Conservation (phyloP, 495 filamentous ascomycete genomes). For the Neurospora sp. region DNA sequence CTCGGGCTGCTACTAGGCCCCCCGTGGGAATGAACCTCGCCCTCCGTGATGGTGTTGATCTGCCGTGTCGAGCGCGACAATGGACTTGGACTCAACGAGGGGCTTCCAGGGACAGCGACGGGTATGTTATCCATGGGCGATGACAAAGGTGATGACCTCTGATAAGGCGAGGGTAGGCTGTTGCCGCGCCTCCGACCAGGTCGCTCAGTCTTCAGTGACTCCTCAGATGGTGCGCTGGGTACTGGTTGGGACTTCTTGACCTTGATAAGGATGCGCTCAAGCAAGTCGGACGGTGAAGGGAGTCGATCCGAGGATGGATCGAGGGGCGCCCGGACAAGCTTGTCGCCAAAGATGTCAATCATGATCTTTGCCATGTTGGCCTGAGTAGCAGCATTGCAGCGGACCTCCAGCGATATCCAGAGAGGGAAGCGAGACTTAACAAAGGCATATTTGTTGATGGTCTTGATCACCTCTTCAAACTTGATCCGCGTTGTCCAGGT, state of each 20-base stretch:
- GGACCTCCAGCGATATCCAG: constrained; percentile 90
- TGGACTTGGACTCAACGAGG: constrained; percentile 34
- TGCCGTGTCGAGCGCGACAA: constrained; percentile 25
- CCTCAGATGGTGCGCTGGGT: constrained; percentile 14
- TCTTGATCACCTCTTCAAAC: constrained; percentile 81
- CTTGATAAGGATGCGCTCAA: constrained; percentile 78
- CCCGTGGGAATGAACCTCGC: constrained; percentile 33
- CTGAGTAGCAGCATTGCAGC: constrained; percentile 78
- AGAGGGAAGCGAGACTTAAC: constrained; percentile 69
- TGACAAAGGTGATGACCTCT: constrained; percentile 44
- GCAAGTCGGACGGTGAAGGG: constrained; percentile 78
- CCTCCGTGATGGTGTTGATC: constrained; percentile 40
- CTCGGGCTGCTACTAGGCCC: constrained; percentile 43
- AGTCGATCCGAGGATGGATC: constrained; percentile 53
- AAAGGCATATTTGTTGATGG: constrained; percentile 91
- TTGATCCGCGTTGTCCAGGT: constrained; percentile 78
- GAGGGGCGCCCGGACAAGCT: constrained; percentile 65
- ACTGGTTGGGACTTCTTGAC: constrained; percentile 58
- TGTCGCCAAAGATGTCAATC: constrained; percentile 66
- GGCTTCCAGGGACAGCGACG: constrained; percentile 46
- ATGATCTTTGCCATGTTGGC: constrained; percentile 84
- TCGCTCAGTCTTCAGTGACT: constrained; percentile 26
- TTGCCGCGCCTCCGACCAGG: constrained; percentile 55
- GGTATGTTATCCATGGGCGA: constrained; percentile 42
- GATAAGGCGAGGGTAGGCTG: constrained; percentile 69